Evolutionary conservation across 1,284 basidiomycete species (phyloP).

Genomic region (Boletellus sp.): DNA sequence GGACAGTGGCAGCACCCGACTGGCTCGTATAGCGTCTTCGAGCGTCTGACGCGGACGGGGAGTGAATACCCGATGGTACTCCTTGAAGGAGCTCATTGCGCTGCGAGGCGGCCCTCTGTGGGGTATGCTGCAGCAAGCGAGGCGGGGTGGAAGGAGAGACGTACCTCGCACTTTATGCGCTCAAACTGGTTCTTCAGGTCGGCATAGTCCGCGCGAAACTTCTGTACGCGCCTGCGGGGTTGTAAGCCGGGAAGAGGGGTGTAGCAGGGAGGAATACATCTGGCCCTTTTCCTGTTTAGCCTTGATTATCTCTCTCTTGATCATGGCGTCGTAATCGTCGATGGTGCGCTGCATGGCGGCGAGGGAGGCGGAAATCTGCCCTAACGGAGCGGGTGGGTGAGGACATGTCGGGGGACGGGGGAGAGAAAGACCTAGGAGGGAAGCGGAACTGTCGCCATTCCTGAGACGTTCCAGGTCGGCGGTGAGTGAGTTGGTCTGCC

Average conservation of each 20-base stretch:
- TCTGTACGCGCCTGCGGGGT: slow-evolving; percentile 68
- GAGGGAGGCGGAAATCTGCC: slow-evolving; percentile 91
- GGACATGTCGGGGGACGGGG: too few relatives aligned
- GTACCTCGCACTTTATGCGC: slow-evolving; percentile 52
- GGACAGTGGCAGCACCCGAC: slow-evolving; percentile 27
- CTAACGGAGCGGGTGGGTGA: slow-evolving; percentile 44
- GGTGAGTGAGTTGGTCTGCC: slow-evolving; percentile 86
- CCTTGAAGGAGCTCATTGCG: slow-evolving; percentile 57
- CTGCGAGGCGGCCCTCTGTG: slow-evolving; percentile 53
- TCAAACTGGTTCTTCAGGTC: slow-evolving; percentile 75
- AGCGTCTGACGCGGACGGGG: slow-evolving; percentile 47
- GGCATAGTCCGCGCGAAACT: slow-evolving; percentile 72
- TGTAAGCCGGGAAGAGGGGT: slow-evolving; percentile 3
- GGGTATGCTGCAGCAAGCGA: background rate
- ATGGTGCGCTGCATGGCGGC: slow-evolving; percentile 90
- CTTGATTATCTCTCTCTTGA: slow-evolving; percentile 89
- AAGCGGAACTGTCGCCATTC: slow-evolving; percentile 75
- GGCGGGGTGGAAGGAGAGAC: background rate
- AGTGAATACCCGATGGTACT: slow-evolving; percentile 46
- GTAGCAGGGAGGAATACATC: slow-evolving; percentile 52
- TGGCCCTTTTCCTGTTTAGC: slow-evolving; percentile 93
- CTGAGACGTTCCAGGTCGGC: slow-evolving; percentile 81
- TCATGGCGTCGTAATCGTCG: slow-evolving; percentile 96
- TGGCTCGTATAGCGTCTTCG: slow-evolving; percentile 52
- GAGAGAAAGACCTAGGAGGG: slow-evolving; percentile 67